Conservation (phyloP, 2,329 filamentous ascomycete genomes). For the Microcyclospora pomicola region DNA sequence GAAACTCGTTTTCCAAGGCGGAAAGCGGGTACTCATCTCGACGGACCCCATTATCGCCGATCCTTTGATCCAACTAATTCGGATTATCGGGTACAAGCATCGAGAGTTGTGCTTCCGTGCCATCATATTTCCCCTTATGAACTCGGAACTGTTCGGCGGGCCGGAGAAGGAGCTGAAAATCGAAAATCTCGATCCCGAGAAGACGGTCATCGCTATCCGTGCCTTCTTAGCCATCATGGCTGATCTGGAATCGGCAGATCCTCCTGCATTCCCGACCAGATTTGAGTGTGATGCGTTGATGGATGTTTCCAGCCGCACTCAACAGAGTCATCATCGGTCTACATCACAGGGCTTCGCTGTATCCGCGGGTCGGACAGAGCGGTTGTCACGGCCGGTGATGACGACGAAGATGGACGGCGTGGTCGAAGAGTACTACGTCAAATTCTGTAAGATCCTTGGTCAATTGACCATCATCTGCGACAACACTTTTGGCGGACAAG, state of each 20-base stretch:
- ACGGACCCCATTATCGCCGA: slow-evolving; percentile 76
- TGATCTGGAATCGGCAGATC: slow-evolving; percentile 74
- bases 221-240: slow-evolving; percentile 88
- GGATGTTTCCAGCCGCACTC: slow-evolving; percentile 25
- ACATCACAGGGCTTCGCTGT: slow-evolving; percentile 23
- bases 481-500: slow-evolving; percentile 92
- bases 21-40: slow-evolving; percentile 67
- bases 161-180: slow-evolving; percentile 59
- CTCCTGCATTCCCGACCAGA: slow-evolving; percentile 71
- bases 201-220: slow-evolving; percentile 92
- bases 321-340: slow-evolving; percentile 22
- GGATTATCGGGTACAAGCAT: slow-evolving; percentile 85
- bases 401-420: slow-evolving; percentile 54
- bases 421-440: slow-evolving; percentile 70
- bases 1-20: slow-evolving; percentile 65
- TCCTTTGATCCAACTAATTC: slow-evolving; percentile 81
- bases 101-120: slow-evolving; percentile 86
- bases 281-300: slow-evolving; percentile 35
- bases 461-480: slow-evolving; percentile 96
- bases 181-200: slow-evolving; percentile 87
- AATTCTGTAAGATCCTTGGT: slow-evolving; percentile 88
- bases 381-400: slow-evolving; percentile 50
- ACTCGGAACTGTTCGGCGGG: slow-evolving; percentile 66
- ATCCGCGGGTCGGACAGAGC: slow-evolving; percentile 43
- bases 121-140: slow-evolving; percentile 90